Evolutionary conservation across 441 rosid genomes (phyloP).

Genomic region (Populus hybrid): DNA sequence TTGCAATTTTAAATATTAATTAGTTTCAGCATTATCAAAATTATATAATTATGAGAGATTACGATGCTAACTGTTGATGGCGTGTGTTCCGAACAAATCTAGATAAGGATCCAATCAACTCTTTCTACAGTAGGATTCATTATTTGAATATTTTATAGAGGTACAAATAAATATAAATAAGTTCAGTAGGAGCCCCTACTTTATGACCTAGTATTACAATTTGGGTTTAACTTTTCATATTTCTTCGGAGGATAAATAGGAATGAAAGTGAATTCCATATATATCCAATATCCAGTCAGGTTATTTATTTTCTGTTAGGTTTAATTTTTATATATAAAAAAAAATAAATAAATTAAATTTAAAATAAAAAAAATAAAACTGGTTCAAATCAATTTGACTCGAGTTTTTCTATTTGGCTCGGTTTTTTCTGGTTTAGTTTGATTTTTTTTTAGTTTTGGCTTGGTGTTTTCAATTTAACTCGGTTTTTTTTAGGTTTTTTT

Average conservation of each 20-base stretch:
- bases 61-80: not conserved
- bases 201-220: not conserved
- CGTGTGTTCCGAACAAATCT: not conserved
- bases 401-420: too few species aligned
- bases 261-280: not conserved
- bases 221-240: not conserved
- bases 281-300: too few species aligned
- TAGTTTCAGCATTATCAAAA: not conserved
- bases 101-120: not conserved
- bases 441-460: too few species aligned
- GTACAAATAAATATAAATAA: not conserved
- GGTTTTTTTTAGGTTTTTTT: too few species aligned
- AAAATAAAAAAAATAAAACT: too few species aligned
- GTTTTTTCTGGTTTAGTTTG: too few species aligned
- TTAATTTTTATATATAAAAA: too few species aligned
- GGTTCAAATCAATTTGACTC: too few species aligned
- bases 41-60: not conserved
- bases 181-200: not conserved
- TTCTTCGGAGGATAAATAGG: not conserved
- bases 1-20: not conserved
- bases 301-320: too few species aligned
- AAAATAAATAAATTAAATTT: too few species aligned
- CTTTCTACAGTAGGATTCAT: not conserved
- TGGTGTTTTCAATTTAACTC: too few species aligned
- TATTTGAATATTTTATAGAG: not conserved